phyloP scores from a whole-genome alignment of 306 rosid genomes.

The Sophora flavescens region DNA sequence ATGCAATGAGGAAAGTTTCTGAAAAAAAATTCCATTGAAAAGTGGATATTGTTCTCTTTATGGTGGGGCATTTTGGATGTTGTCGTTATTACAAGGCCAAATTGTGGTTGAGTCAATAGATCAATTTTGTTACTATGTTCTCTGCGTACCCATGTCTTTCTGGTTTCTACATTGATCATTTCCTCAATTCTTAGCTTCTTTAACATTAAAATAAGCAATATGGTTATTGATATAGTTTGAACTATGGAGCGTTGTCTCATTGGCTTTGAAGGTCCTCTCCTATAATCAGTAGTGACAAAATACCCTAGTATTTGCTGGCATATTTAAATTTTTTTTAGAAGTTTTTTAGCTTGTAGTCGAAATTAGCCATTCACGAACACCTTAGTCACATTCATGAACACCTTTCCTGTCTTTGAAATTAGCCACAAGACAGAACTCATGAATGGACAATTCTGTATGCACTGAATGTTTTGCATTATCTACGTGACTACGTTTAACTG shows the following conservation, averaged over 20 bases:
- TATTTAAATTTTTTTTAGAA: background rate
- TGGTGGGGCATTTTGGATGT: conserved; percentile 14
- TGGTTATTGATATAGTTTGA: conserved; percentile 7
- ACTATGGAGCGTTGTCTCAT: background rate
- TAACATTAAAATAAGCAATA: background rate
- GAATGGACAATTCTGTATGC: conserved; percentile 10
- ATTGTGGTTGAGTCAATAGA: background rate
- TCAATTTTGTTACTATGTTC: conserved; percentile 5
- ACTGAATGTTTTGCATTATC: conserved; percentile 1
- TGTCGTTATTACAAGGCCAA: conserved; percentile 10
- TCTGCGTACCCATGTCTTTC: background rate
- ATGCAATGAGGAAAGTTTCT: background rate
- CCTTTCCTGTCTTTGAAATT: conserved; percentile 21
- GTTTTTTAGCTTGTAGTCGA: background rate
- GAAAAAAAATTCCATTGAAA: background rate
- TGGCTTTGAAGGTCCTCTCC: conserved; percentile 16
- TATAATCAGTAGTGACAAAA: conserved; percentile 8
- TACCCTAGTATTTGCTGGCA: background rate
- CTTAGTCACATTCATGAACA: background rate
- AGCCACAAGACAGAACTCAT: background rate
- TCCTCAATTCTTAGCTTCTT: conserved; percentile 7
- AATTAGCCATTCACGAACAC: background rate
- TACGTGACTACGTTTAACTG: background rate
- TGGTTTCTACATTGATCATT: background rate
- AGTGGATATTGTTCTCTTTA: conserved; percentile 2